Percentiles rank a stretch among this genome's conserved stretches.
Conservation (phyloP, 164 flowering plant species). For the Tinospora cordifolia region DNA sequence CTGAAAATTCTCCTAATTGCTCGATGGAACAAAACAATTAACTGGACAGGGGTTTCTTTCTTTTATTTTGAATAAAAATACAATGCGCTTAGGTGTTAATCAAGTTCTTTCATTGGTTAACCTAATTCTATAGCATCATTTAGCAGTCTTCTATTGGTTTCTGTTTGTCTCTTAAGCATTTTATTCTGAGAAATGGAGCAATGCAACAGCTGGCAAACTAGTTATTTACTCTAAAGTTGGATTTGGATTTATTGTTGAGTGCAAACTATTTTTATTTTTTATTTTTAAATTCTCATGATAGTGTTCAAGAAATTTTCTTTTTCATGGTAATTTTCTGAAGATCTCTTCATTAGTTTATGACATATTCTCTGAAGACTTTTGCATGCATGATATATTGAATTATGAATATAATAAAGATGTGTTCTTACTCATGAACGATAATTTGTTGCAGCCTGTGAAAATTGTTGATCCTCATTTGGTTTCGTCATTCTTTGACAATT, state of each 20-base stretch:
- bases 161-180: background rate
- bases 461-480: constrained; percentile 93
- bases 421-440: constrained; percentile 2
- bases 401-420: background rate
- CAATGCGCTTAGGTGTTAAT: background rate
- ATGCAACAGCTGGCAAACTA: background rate
- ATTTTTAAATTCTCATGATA: background rate
- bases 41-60: background rate
- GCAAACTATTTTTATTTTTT: background rate
- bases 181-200: background rate
- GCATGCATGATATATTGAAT: background rate
- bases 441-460: constrained; percentile 75
- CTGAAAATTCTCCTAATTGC: background rate
- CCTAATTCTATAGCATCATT: background rate
- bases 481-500: constrained; percentile 79
- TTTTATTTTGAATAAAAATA: background rate
- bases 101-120: background rate
- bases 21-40: background rate
- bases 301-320: background rate
- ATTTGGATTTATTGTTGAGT: background rate
- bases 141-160: background rate
- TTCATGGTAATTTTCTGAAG: background rate
- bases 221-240: background rate
- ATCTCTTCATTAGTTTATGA: background rate
- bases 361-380: background rate